These are phyloP conservation scores for Brettanomyces custersianus DNA, from an alignment of 805 yeast genomes.

Conservation along the genomic window DNA sequence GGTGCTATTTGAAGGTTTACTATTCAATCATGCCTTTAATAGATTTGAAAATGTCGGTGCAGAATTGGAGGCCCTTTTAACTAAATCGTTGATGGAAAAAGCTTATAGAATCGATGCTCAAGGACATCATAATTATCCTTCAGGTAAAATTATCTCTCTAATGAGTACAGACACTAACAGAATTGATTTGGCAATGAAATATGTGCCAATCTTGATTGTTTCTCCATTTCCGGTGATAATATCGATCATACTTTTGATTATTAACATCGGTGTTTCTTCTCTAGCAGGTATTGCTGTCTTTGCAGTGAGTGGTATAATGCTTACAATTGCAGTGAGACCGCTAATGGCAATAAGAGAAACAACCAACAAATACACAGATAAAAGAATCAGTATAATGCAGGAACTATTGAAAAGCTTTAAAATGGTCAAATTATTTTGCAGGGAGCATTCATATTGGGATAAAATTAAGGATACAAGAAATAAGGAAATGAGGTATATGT, in stretches of 20 bases:
- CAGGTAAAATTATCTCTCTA: conserved; percentile 66
- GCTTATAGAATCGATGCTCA: conserved; percentile 53
- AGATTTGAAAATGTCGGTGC: conserved; percentile 57
- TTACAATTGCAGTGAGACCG: conserved; percentile 37
- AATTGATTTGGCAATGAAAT: conserved; percentile 64
- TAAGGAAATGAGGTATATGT: conserved; percentile 52
- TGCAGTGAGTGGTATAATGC: conserved; percentile 35
- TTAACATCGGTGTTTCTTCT: conserved; percentile 64
- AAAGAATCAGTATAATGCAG: conserved; percentile 64
- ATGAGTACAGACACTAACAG: conserved; percentile 77
- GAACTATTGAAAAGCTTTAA: conserved; percentile 75
- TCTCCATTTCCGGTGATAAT: conserved; percentile 58
- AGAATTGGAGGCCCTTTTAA: conserved; percentile 57
- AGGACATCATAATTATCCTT: conserved; percentile 55
- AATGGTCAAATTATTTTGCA: conserved; percentile 76
- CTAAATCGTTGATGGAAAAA: conserved; percentile 59
- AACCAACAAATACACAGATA: conserved; percentile 61
- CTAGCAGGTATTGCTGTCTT: conserved; percentile 59
- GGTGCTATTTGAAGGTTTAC: conserved; percentile 37
- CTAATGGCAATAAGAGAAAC: conserved; percentile 46
- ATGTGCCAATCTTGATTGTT: conserved; percentile 53
- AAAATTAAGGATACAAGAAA: conserved; percentile 46
- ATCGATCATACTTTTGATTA: conserved; percentile 52
- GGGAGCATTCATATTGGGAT: conserved; percentile 74
- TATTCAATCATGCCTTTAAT: conserved; percentile 57